Percentiles rank a stretch among this genome's conserved stretches.
Evolutionary conservation across 2,329 filamentous ascomycete genomes (phyloP).

Genomic region (Colletotrichum sp.): DNA sequence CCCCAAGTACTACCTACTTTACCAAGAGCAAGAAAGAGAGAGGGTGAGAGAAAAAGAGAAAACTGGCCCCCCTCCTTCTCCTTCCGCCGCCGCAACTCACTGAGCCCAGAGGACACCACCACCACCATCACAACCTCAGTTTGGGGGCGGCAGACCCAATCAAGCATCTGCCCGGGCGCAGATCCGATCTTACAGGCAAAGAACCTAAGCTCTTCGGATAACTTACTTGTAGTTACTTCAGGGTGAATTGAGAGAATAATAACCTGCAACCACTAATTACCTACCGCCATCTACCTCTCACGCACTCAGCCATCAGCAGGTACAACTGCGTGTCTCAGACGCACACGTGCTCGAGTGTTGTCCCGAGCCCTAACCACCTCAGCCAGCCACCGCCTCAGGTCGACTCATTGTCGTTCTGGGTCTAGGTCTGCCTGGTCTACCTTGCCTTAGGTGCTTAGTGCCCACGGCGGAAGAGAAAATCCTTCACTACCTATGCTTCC

Average conservation of each 20-base stretch:
- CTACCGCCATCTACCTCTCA: neutral
- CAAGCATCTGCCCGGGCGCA: neutral
- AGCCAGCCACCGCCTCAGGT: neutral
- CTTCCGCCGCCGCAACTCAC: neutral
- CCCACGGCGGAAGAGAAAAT: neutral
- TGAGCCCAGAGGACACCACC: neutral
- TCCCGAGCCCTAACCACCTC: conserved; percentile 1
- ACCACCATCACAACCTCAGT: neutral
- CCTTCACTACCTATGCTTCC: conserved; percentile 6
- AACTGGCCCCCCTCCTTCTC: neutral
- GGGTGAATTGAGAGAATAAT: neutral
- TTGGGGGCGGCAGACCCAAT: neutral
- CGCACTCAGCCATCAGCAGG: neutral
- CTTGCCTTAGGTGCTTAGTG: neutral
- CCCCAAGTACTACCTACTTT: neutral
- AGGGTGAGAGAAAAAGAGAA: neutral
- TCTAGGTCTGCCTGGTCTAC: neutral
- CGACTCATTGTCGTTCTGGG: neutral
- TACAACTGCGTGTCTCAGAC: neutral
- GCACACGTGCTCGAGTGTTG: neutral
- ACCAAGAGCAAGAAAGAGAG: neutral
- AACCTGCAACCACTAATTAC: neutral
- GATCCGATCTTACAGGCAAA: neutral
- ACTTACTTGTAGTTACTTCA: neutral
- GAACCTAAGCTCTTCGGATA: neutral